Evolutionary conservation across 1,284 basidiomycete species (phyloP).

Genomic region (Phlebopus sp.): DNA sequence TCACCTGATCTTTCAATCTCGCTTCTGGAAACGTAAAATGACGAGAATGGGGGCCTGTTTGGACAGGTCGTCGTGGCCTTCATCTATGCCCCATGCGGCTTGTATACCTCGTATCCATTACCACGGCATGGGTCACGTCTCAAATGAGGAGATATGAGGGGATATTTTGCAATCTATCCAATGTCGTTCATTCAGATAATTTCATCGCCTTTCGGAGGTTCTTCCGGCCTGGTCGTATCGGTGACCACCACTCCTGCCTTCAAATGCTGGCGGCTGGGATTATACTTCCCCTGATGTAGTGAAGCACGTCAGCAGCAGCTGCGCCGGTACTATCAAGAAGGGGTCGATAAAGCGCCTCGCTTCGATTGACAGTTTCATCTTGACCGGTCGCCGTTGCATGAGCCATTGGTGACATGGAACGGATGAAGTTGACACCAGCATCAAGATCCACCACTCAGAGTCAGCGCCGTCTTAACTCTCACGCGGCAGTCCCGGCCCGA

Average conservation of each 20-base stretch:
- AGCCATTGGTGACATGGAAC: not conserved
- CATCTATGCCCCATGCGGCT: not conserved
- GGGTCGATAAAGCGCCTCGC: not conserved
- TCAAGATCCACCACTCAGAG: not conserved
- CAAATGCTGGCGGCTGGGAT: not conserved
- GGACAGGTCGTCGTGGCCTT: not conserved
- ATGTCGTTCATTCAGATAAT: not conserved
- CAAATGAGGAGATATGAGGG: not conserved
- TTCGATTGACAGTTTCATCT: not conserved
- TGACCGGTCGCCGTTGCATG: not conserved
- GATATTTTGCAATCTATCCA: not conserved
- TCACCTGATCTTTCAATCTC: not conserved
- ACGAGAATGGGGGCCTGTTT: not conserved
- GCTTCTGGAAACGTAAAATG: not conserved
- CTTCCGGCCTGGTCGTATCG: not conserved
- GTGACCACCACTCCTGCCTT: not conserved
- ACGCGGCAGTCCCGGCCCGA: not conserved
- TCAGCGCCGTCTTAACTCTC: not conserved
- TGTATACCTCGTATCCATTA: not conserved
- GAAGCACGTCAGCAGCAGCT: not conserved
- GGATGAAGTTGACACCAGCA: not conserved
- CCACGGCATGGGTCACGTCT: not conserved
- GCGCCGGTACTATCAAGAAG: not conserved
- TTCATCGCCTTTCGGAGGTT: not conserved
- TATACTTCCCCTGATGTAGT: not conserved